A percentile compares a stretch with the other conserved stretches of the same genome.
Evolutionary conservation across 495 filamentous ascomycete genomes (phyloP).

Genomic region (Xanthoparmelia taractica): DNA sequence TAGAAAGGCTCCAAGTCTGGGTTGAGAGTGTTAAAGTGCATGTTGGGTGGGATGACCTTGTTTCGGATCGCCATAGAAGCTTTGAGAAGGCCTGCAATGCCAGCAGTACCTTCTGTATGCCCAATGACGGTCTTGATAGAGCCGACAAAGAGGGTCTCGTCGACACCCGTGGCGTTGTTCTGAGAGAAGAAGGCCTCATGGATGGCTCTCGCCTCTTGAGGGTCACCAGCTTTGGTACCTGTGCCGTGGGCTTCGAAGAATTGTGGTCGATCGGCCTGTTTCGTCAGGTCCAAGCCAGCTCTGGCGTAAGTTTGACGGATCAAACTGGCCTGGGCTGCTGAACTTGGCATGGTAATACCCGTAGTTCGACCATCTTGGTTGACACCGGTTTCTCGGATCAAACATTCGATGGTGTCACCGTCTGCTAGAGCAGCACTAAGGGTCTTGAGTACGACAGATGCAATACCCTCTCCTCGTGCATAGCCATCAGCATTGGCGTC

Average conservation of each 20-base stretch:
- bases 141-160: slow-evolving; percentile 40
- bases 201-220: slow-evolving; percentile 33
- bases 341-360: slow-evolving; percentile 36
- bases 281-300: slow-evolving; percentile 34
- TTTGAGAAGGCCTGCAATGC: slow-evolving; percentile 30
- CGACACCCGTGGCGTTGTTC: slow-evolving; percentile 6
- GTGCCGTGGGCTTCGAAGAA: slow-evolving; percentile 40
- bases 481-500: slow-evolving; percentile 41
- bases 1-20: slow-evolving; percentile 30
- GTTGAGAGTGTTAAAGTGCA: slow-evolving; percentile 46
- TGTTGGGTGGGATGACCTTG: slow-evolving; percentile 48
- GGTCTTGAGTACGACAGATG: slow-evolving; percentile 35
- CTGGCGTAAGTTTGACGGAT: slow-evolving; percentile 32
- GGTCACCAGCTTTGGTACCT: slow-evolving; percentile 39
- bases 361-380: slow-evolving; percentile 37
- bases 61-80: slow-evolving; percentile 44
- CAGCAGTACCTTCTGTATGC: slow-evolving; percentile 43
- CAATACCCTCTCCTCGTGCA: slow-evolving; percentile 41
- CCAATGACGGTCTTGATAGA: slow-evolving; percentile 34
- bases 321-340: slow-evolving; percentile 30
- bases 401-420: slow-evolving; percentile 34
- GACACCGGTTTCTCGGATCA: slow-evolving; percentile 34
- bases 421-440: slow-evolving; percentile 33
- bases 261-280: slow-evolving; percentile 26
- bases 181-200: slow-evolving; percentile 18